phyloP scores from a whole-genome alignment of 768 basidiomycete genomes.

The Boletales sp. region DNA sequence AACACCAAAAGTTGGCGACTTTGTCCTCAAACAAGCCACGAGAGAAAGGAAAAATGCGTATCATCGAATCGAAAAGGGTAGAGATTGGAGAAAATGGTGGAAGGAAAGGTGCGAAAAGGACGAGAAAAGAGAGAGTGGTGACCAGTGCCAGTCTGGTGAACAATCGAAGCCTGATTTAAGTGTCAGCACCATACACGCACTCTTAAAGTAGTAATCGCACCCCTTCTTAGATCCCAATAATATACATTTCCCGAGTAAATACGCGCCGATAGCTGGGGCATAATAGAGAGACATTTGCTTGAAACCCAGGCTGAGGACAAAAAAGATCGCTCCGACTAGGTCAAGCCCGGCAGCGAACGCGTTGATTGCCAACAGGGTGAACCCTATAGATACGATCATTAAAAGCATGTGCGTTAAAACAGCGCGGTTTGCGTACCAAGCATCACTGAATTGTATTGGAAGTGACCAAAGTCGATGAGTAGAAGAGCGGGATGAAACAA shows the following conservation, averaged over 20 bases:
- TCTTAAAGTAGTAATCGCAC: slow-evolving; percentile 39
- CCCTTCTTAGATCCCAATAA: slow-evolving; percentile 70
- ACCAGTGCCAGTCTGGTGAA: slow-evolving; percentile 65
- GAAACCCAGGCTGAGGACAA: slow-evolving; percentile 84
- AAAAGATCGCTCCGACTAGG: slow-evolving; percentile 69
- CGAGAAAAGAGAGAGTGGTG: slow-evolving; percentile 57
- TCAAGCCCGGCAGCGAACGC: slow-evolving; percentile 70
- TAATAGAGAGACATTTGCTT: slow-evolving; percentile 98
- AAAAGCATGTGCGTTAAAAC: background rate
- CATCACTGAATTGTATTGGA: slow-evolving; percentile 95
- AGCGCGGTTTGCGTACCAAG: slow-evolving; percentile 51
- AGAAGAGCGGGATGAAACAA: slow-evolving; percentile 82
- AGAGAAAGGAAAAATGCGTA: slow-evolving; percentile 87
- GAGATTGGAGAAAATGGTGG: slow-evolving; percentile 55
- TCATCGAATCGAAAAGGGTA: slow-evolving; percentile 59
- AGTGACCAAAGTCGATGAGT: slow-evolving; percentile 89
- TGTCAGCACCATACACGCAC: slow-evolving; percentile 2
- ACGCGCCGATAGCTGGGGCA: slow-evolving; percentile 87
- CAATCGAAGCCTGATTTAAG: slow-evolving; percentile 36
- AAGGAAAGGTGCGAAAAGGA: slow-evolving; percentile 80
- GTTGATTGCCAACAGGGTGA: slow-evolving; percentile 66
- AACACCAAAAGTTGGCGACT: slow-evolving; percentile 98
- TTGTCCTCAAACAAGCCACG: slow-evolving; percentile 94
- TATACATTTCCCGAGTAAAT: slow-evolving; percentile 85
- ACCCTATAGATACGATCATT: slow-evolving; percentile 39